Evolutionary conservation across 208 protist species (phyloP).

Genomic region (Leishmania martiniquensis): DNA sequence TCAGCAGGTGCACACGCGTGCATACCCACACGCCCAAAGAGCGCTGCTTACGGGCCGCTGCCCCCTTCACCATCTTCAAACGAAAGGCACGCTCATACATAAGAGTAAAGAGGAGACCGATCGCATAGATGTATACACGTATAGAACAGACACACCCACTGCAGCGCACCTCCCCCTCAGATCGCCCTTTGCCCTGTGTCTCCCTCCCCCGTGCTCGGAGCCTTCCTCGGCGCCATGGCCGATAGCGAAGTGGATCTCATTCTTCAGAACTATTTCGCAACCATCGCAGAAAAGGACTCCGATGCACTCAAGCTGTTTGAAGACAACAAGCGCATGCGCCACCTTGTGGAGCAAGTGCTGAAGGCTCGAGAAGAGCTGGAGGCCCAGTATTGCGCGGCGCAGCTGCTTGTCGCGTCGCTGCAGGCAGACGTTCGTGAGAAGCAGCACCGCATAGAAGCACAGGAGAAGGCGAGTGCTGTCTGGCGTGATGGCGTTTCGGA

Average conservation of each 20-base stretch:
- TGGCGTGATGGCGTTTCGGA: constrained; percentile 41
- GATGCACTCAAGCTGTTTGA: constrained; percentile 78
- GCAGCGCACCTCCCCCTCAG: background rate
- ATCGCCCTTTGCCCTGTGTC: background rate
- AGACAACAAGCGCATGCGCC: constrained; percentile 71
- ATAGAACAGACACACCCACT: background rate
- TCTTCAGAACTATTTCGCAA: constrained; percentile 71
- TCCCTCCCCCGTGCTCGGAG: background rate
- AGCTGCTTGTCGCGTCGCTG: constrained; percentile 44
- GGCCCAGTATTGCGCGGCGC: constrained; percentile 31
- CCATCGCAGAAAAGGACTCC: constrained; percentile 71
- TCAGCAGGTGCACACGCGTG: too few relatives aligned
- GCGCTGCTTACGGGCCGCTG: background rate
- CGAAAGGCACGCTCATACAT: background rate
- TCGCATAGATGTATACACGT: too few relatives aligned
- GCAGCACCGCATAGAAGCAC: constrained; percentile 48
- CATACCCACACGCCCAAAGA: background rate
- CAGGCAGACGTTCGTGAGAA: constrained; percentile 66
- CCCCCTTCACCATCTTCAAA: background rate
- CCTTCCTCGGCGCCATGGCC: constrained; percentile 22
- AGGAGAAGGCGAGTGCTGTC: constrained; percentile 36
- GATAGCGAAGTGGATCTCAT: constrained; percentile 60
- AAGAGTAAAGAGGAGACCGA: background rate
- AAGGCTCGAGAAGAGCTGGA: constrained; percentile 53
- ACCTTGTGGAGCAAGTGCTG: constrained; percentile 53